Base-by-base conservation (phyloP, 768 basidiomycete species). In the Tulasnella calospora region DNA sequence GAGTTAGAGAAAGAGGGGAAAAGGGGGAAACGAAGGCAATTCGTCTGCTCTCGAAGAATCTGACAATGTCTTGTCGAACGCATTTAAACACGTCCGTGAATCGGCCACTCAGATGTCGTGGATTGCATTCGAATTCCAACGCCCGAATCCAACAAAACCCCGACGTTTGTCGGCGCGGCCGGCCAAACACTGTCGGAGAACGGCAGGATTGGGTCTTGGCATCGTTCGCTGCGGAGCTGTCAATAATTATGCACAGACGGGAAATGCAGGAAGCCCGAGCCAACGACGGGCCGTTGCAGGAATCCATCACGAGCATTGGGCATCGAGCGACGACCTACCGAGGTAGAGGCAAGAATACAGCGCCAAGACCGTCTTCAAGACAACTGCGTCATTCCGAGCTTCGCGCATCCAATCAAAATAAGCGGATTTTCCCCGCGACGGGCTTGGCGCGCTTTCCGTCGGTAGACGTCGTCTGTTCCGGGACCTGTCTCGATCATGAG, bases 1-100 rank as follows among this genome's bases (percentile, higher is more conserved):
- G 61, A 67, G n/a, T 33, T 30, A 67, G 61, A 67, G 61, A 67
- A 67, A 67, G 61, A 67, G 61, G 61, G 61, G 61, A 67, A 67
- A 61, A 17, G 61, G 61, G 61, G 61, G 61, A 67, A 67, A 67
- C 61, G 61, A 67, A 67, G 61, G 61, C 23, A 67, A 67, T 67
- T 67, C 61, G 61, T 35, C 30, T 27, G 61, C 61, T 67, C 61
- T 67, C n/a, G 61, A 67, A 67, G 61, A 67, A 17, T 51, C 51
- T 30, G 61, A 67, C 61, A 67, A 67, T 67, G 30, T 33, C n/a
- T 30, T 35, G 61, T 4, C 19, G 61, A 8, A 67, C 27, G 61
- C 61, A 67, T 67, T 67, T 67, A 67, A 67, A 27, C 30, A 67
- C 51, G 51, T 51, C n/a, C 51, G 51, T 23, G 21, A 40, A 35